Conservation (phyloP, 345 rosid genomes). For the Eucalyptus sideroxylon region DNA sequence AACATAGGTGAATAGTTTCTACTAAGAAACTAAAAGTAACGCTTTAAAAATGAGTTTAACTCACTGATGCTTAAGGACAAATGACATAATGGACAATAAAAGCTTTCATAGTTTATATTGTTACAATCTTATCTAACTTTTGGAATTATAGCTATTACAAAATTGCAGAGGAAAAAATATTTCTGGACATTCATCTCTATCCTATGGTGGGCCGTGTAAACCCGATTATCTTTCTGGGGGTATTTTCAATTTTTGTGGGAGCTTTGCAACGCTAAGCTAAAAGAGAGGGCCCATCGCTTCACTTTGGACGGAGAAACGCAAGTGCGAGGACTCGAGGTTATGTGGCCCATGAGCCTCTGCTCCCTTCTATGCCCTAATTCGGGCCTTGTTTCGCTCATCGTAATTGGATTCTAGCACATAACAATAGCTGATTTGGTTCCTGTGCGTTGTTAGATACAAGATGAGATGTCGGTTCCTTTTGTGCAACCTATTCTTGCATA, state of each 20-base stretch:
- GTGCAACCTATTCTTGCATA: too few species aligned
- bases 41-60: background rate
- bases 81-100: background rate
- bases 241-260: background rate
- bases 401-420: background rate
- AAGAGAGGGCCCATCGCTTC: background rate
- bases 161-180: background rate
- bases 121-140: background rate
- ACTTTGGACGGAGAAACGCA: background rate
- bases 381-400: background rate
- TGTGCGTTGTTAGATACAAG: too few species aligned
- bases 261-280: background rate
- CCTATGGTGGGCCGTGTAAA: background rate
- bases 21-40: background rate
- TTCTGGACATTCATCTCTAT: background rate
- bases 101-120: background rate
- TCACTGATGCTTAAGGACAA: background rate
- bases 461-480: too few species aligned
- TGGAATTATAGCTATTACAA: background rate
- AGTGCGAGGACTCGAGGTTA: background rate
- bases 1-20: background rate
- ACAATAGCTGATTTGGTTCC: background rate
- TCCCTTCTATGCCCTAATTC: background rate
- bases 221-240: background rate
- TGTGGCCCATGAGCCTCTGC: background rate